Conservation (phyloP, 257 asterid species). For the Scutellaria barbata region DNA sequence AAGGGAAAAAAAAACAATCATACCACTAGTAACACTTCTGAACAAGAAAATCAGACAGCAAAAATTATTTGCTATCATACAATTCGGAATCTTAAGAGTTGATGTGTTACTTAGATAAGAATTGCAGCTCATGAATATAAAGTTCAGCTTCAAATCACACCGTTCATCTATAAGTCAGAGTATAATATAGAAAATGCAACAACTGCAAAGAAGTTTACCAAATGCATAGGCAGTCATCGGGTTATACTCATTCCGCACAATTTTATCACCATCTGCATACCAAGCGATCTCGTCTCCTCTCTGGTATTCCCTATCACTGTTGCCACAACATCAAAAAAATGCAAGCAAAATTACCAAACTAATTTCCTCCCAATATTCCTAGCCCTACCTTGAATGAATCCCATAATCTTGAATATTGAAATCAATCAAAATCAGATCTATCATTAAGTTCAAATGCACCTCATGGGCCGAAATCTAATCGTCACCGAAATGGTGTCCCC, state of each 20-base stretch:
- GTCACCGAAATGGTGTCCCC: slow-evolving; percentile 95
- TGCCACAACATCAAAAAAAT: slow-evolving; percentile 36
- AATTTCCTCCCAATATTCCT: slow-evolving; percentile 38
- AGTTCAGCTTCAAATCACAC: slow-evolving; percentile 17
- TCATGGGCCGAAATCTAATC: slow-evolving; percentile 91
- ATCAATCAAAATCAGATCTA: slow-evolving; percentile 61
- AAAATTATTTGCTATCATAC: slow-evolving; percentile 19
- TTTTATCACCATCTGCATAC: slow-evolving; percentile 84
- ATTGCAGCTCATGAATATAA: slow-evolving; percentile 27
- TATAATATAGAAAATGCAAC: not conserved
- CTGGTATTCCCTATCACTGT: slow-evolving; percentile 89
- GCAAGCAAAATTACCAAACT: slow-evolving; percentile 23
- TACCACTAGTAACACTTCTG: slow-evolving; percentile 17
- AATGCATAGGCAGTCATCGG: slow-evolving; percentile 87
- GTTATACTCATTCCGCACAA: slow-evolving; percentile 88
- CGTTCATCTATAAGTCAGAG: slow-evolving; percentile 1
- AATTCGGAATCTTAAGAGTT: slow-evolving; percentile 18
- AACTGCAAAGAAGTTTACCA: slow-evolving; percentile 53
- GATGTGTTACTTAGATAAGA: slow-evolving; percentile 23
- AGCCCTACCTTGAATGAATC: slow-evolving; percentile 44
- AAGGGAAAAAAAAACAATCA: slow-evolving; percentile 6
- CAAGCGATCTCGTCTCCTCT: slow-evolving; percentile 95
- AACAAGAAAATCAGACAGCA: slow-evolving; percentile 24
- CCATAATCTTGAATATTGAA: slow-evolving; percentile 42
- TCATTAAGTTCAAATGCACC: slow-evolving; percentile 54